Conservation (phyloP, 169 alveolate genomes). For the Plasmodium relictum region DNA sequence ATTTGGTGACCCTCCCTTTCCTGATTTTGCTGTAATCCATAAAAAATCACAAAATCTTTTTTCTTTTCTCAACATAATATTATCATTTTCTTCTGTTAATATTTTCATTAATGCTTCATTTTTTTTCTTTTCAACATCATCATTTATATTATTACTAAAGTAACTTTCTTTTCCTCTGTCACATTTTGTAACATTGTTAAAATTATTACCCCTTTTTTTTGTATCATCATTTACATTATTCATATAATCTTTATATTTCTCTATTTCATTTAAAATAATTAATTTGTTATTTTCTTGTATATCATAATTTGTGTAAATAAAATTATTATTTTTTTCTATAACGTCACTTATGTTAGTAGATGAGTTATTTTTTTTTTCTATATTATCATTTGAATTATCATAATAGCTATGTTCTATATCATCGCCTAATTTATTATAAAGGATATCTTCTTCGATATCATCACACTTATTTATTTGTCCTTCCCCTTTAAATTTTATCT, state of each 20-base stretch:
- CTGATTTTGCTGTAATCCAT: slow-evolving; percentile 82
- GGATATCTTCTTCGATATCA: neutral
- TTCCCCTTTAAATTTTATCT: too few relatives aligned
- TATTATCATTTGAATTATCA: neutral
- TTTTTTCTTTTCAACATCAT: neutral
- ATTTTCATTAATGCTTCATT: slow-evolving; percentile 61
- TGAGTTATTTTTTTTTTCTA: neutral
- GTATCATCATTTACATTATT: neutral
- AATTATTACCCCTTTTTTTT: neutral
- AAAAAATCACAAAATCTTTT: slow-evolving; percentile 84
- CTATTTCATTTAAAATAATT: too few relatives aligned
- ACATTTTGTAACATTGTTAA: too few relatives aligned
- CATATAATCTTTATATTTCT: neutral
- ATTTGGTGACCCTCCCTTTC: slow-evolving; percentile 86
- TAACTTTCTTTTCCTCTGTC: too few relatives aligned
- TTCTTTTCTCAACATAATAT: slow-evolving; percentile 81
- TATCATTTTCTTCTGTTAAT: slow-evolving; percentile 45
- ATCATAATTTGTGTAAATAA: neutral
- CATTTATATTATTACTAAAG: too few relatives aligned
- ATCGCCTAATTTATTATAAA: too few relatives aligned
- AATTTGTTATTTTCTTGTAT: neutral
- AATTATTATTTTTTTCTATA: neutral
- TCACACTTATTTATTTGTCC: neutral
- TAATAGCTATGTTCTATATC: neutral
- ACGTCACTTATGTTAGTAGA: neutral